Conservation (phyloP, 208 protist species). For the Spongospora subterranea region DNA sequence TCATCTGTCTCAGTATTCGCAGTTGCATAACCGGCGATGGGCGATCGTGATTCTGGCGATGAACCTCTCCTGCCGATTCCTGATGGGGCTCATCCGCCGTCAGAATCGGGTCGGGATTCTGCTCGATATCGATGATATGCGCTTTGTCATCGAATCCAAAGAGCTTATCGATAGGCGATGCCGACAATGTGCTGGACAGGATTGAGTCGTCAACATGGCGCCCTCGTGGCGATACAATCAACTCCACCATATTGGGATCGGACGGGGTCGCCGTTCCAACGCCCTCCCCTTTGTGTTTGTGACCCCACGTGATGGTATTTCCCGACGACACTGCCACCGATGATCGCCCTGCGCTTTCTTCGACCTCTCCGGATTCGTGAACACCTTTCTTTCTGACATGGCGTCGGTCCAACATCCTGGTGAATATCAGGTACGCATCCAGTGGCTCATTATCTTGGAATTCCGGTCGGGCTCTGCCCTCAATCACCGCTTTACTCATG, state of each 20-base stretch:
- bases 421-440: neutral
- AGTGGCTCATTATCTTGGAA: neutral
- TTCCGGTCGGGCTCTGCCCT: neutral
- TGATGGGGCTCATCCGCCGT: neutral
- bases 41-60: neutral
- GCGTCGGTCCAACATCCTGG: conserved; percentile 5
- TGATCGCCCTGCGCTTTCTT: neutral
- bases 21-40: neutral
- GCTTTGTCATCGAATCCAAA: neutral
- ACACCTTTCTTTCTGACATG: neutral
- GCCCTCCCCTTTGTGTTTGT: neutral
- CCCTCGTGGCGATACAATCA: conserved; percentile 32
- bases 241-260: neutral
- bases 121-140: neutral
- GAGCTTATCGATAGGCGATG: neutral
- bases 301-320: neutral
- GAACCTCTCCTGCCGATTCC: neutral
- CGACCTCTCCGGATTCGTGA: neutral
- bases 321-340: neutral
- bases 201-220: neutral
- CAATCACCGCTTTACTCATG: conserved; percentile 23
- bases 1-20: neutral
- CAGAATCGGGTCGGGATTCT: neutral
- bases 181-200: neutral
- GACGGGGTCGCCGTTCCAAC: neutral